Percentiles rank a stretch among this genome's conserved stretches.
phyloP scores from a whole-genome alignment of 2,329 filamentous ascomycete genomes.

The Anthostomella pinea region DNA sequence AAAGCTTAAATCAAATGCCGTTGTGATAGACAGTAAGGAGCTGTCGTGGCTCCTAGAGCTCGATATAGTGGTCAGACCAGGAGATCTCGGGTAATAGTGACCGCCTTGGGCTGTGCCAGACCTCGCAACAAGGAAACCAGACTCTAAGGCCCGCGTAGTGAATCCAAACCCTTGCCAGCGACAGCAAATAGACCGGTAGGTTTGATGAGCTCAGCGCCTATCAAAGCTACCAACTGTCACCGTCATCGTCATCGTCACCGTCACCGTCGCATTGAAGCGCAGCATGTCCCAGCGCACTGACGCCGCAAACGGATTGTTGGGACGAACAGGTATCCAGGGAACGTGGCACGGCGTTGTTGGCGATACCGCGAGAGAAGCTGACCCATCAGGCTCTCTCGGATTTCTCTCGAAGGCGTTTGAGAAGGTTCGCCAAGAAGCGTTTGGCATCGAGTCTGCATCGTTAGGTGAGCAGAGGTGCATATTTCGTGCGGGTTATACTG shows the following conservation, averaged over 20 bases:
- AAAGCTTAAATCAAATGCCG: too few species aligned
- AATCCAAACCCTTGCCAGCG: too few species aligned
- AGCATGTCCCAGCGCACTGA: conserved; percentile 4
- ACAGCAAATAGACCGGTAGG: conserved; percentile 3
- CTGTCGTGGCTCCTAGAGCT: not conserved
- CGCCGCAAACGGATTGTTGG: conserved; percentile 7
- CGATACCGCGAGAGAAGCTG: too few species aligned
- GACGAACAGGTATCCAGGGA: conserved; percentile 7
- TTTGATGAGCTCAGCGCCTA: conserved; percentile 8
- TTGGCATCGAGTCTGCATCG: not conserved
- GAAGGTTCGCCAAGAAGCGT: not conserved
- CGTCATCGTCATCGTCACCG: too few species aligned
- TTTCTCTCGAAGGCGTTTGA: not conserved
- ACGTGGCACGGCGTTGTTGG: not conserved
- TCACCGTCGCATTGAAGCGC: not conserved
- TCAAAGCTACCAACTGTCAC: not conserved
- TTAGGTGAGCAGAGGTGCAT: not conserved
- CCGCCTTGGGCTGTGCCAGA: not conserved
- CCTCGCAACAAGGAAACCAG: not conserved
- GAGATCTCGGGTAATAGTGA: not conserved
- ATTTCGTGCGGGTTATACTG: too few species aligned
- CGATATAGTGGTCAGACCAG: not conserved
- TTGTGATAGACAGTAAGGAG: too few species aligned
- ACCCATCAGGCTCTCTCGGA: too few species aligned
- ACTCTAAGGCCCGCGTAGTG: too few species aligned